These are phyloP conservation scores for Zymoseptoria tritici DNA, from an alignment of 2,329 filamentous ascomycete genomes.

Conservation along the genomic window DNA sequence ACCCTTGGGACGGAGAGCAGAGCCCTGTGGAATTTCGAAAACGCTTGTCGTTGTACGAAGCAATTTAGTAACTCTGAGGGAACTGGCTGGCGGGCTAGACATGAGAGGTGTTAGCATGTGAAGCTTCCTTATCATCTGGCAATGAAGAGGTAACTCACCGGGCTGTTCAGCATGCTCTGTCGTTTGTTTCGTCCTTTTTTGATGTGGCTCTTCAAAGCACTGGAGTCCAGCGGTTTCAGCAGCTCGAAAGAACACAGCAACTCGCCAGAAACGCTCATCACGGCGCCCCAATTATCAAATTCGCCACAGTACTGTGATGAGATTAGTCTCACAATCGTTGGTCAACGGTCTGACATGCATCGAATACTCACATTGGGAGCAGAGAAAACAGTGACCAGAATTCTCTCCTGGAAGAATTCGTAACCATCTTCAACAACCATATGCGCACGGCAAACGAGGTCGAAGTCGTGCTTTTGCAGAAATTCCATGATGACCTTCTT, in stretches of 20 bases:
- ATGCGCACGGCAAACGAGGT: slow-evolving; percentile 91
- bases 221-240: slow-evolving; percentile 91
- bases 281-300: slow-evolving; percentile 98
- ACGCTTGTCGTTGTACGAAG: background rate
- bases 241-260: slow-evolving; percentile 95
- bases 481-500: slow-evolving; percentile 98
- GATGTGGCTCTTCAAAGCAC: slow-evolving; percentile 94
- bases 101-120: slow-evolving; percentile 18
- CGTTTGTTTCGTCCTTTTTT: slow-evolving; percentile 95
- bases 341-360: background rate
- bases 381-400: slow-evolving; percentile 93
- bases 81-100: slow-evolving; percentile 43
- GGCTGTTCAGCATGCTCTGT: slow-evolving; percentile 92
- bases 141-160: slow-evolving; percentile 56
- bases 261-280: slow-evolving; percentile 95
- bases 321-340: slow-evolving; percentile 1
- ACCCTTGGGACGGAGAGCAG: background rate
- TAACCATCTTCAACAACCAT: slow-evolving; percentile 99
- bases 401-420: slow-evolving; percentile 94
- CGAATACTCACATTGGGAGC: slow-evolving; percentile 69
- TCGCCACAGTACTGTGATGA: slow-evolving; percentile 69
- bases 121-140: too few species aligned
- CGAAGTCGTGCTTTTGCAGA: slow-evolving; percentile 88
- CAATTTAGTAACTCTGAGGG: slow-evolving; percentile 43
- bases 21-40: background rate